A percentile compares a stretch with the other conserved stretches of the same genome.
These are phyloP conservation scores for Stephania yunnanensis DNA, from an alignment of 164 flowering plant species.

Conservation along the genomic window DNA sequence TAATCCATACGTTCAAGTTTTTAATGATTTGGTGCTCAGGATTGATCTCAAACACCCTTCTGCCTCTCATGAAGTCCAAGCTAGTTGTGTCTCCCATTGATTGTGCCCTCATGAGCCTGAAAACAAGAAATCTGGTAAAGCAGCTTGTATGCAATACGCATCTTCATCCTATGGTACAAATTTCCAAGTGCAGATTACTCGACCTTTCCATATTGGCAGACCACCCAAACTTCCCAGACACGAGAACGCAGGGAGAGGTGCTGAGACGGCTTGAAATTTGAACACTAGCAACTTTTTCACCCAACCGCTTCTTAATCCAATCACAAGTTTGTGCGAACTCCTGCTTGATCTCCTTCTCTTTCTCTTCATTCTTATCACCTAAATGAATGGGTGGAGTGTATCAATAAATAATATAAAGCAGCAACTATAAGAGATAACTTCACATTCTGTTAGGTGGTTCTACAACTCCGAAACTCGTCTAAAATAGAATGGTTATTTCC, in stretches of 20 bases:
- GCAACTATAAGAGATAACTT: not conserved
- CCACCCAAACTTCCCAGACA: slow-evolving; percentile 95
- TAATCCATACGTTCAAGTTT: slow-evolving; percentile 43
- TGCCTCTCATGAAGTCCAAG: slow-evolving; percentile 74
- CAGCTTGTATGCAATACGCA: not conserved
- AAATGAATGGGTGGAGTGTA: slow-evolving; percentile 1
- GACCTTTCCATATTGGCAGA: slow-evolving; percentile 99
- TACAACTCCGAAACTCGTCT: no score
- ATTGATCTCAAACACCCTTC: slow-evolving; percentile 86
- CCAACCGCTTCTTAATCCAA: slow-evolving; percentile 85
- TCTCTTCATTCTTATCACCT: slow-evolving; percentile 87
- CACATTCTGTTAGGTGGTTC: no score
- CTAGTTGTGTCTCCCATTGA: slow-evolving; percentile 52
- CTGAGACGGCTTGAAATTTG: slow-evolving; percentile 83
- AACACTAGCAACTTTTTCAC: slow-evolving; percentile 87
- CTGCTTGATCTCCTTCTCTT: slow-evolving; percentile 72
- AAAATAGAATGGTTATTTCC: no score
- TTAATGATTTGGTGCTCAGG: slow-evolving; percentile 70
- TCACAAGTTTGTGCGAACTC: slow-evolving; percentile 83
- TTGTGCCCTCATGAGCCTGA: slow-evolving; percentile 86
- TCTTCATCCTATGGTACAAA: not conserved
- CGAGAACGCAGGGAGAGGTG: slow-evolving; percentile 93
- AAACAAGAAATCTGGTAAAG: not conserved
- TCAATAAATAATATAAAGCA: not conserved
- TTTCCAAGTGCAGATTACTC: not conserved